Conservation (phyloP, 345 rosid genomes). For the Hibiscus syriacus region DNA sequence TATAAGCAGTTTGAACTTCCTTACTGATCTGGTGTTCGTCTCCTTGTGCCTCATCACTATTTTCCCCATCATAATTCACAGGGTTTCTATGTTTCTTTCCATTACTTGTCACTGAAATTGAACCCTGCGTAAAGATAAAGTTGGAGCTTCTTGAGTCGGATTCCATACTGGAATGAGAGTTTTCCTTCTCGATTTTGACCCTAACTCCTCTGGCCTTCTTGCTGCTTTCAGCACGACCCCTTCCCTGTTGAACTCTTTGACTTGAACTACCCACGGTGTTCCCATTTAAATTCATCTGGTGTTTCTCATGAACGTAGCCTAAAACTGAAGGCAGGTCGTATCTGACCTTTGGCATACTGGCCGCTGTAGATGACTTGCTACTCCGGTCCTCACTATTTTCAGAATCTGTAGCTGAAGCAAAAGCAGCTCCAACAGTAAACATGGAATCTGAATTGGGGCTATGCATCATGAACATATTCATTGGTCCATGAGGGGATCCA, state of each 20-base stretch:
- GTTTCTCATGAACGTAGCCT: slow-evolving; percentile 26
- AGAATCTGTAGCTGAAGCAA: neutral
- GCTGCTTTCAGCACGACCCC: slow-evolving; percentile 41
- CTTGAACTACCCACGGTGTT: slow-evolving; percentile 32
- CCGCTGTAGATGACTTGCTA: slow-evolving; percentile 78
- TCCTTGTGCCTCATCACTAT: slow-evolving; percentile 40
- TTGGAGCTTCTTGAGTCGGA: slow-evolving; percentile 83
- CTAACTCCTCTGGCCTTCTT: slow-evolving; percentile 76
- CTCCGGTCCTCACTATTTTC: slow-evolving; percentile 24
- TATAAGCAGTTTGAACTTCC: slow-evolving; percentile 36
- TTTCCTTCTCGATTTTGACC: slow-evolving; percentile 71
- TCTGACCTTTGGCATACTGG: slow-evolving; percentile 46
- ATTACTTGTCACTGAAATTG: slow-evolving; percentile 36
- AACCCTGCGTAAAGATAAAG: slow-evolving; percentile 71
- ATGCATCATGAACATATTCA: slow-evolving; percentile 22
- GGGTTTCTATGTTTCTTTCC: slow-evolving; percentile 40
- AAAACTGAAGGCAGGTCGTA: slow-evolving; percentile 28
- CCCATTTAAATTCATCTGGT: slow-evolving; percentile 33
- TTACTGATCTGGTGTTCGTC: slow-evolving; percentile 28
- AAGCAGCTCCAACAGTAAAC: slow-evolving; percentile 29
- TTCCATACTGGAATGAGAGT: slow-evolving; percentile 41
- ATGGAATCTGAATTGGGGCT: slow-evolving; percentile 44
- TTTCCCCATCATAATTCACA: slow-evolving; percentile 45
- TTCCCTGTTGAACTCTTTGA: slow-evolving; percentile 46
- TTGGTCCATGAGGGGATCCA: slow-evolving; percentile 31